Evolutionary conservation across 2,329 filamentous ascomycete species (phyloP), one percentile per base, ranked within the genome.

Genomic region (Penicillium sp.): DNA sequence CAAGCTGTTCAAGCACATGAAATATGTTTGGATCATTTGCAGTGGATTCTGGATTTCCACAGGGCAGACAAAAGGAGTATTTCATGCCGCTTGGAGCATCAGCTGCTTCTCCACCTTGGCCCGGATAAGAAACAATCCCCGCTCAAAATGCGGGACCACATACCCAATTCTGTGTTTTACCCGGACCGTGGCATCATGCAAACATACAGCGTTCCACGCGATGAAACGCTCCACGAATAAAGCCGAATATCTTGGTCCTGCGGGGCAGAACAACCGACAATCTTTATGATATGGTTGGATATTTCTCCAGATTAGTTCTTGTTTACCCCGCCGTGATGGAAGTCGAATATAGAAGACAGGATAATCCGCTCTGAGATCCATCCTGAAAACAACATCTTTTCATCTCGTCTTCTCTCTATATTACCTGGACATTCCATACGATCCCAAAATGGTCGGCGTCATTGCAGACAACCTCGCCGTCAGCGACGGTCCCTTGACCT

Each of bases 401-500:
- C 18, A 38, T 39, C 24, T 25, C 28, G 25, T 14, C 6, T n/a
- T 39, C 9, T 28, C n/a, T 20, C 36, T 6, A 4, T 11, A 10
- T n/a, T 8, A 5, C 10, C 18, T 22, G 5, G 1, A 2, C 7
- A 14, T 14, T 2, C 36, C 20, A 35, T 8, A 13, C 2, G 14
- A n/a, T 13, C 5, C 11, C 39, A 59, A 45, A 11, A 64, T 64
- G 62, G 58, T 63, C 31, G 61, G 46, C 18, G 42, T 64, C 41
- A 48, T 53, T 45, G 48, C 52, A 53, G 46, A 59, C 8, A 52
- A 55, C 35, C 64, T 77, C 9, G 73, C 65, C 46, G 76, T 79
- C 41, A 77, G 72, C 49, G 77, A 79, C 52, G 76, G 76, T 0
- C 72, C 73, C 5, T 70, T 82, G 9, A 66, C 65, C n/a, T 69